Conservation (phyloP, 768 basidiomycete species). For the Cantharellus cinnabarinus region DNA sequence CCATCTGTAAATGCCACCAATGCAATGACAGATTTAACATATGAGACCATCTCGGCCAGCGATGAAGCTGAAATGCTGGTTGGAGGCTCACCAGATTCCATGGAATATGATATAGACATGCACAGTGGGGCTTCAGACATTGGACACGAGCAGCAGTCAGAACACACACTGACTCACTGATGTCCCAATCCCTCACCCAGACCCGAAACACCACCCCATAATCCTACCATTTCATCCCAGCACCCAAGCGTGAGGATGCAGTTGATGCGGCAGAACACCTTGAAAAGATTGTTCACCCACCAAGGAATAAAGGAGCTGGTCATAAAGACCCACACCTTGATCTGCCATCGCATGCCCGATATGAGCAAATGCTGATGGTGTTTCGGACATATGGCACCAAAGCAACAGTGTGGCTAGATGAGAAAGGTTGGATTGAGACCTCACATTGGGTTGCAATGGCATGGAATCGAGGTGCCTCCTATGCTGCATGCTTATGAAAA, state of each 20-base stretch:
- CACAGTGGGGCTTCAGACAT: no score
- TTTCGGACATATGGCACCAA: neutral
- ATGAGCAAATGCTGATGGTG: neutral
- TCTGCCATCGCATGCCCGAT: neutral
- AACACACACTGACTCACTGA: no score
- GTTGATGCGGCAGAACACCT: neutral
- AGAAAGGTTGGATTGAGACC: neutral
- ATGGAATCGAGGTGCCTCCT: neutral
- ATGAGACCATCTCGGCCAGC: no score
- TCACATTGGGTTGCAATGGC: neutral
- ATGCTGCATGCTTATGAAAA: neutral
- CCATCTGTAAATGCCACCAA: no score
- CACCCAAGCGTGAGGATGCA: neutral
- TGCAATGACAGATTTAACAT: no score
- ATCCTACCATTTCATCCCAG: neutral
- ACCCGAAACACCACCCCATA: no score
- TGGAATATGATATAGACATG: no score
- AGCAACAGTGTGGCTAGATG: neutral
- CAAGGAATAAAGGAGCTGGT: neutral
- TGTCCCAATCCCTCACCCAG: no score
- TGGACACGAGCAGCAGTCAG: no score
- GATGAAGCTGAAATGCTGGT: no score
- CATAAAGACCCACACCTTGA: neutral
- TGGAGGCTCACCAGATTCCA: no score
- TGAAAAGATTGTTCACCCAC: neutral